Base-by-base conservation (phyloP, 2,329 filamentous ascomycete genomes). In the Pestalotiopsis fici region DNA sequence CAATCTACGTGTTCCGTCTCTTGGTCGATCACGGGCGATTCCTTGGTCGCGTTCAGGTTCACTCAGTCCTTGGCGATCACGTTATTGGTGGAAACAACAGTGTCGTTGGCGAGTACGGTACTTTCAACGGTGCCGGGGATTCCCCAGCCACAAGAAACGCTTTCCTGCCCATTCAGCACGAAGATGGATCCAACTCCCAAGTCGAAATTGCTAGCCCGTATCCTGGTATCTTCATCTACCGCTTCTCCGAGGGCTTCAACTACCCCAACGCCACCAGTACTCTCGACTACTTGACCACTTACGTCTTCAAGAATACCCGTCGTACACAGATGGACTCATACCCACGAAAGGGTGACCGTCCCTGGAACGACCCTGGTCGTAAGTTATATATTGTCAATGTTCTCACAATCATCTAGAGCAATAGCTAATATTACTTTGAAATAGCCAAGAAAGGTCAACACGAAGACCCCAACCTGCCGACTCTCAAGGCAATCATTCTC, bases 241-340 rank as follows among this genome's bases (percentile, higher is more conserved):
- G 95, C 57, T 98, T 97, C 79, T 90, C 92, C 0, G 95, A 98
- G 81, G 93, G 95, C 56, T 97, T 97, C 85, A 97, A 96, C 81
- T 99, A 98, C 75, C 94, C 95, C 68, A 99, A 97, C 73, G 94
- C 94, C 23, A 93, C 93, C 74, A 91, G 93, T 77, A 94, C 97
- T 71, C 88, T 97, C 66, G 94, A 98, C 75, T 88, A 93, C 74
- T 85, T 97, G 63, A 88, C 89, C 2, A 81, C 86, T 2, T 88
- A 90, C 72, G 88, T 97, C 59, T 91, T 91, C 71, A 78, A 84
- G 56, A 82, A 90, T 68, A 97, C 95, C 2, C 90, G 92, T 47
- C 91, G 93, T 37, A 97, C 93, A 1, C 93, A 92, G 70, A 83
- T 89, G 0, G 83, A 91, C 66, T 82, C 86, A 1, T 97, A 90